Base-by-base conservation (phyloP, 495 filamentous ascomycete species). In the Podospora anserina region DNA sequence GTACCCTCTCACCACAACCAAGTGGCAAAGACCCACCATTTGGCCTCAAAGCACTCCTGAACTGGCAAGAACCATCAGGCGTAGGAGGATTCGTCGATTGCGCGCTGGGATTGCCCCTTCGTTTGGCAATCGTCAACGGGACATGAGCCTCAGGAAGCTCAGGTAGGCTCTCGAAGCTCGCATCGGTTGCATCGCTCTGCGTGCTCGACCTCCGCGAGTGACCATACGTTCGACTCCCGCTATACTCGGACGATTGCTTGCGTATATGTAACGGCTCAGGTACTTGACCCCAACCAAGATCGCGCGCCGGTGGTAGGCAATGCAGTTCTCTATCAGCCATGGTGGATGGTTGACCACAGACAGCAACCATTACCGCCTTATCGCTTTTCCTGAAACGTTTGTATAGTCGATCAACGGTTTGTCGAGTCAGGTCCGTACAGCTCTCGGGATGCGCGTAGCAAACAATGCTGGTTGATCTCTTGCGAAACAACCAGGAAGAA, bases 181-280 rank as follows among this genome's bases (percentile, higher is more conserved):
- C 62, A 55, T 73, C 65, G 13, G 73, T 72, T 7, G 13, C 32
- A 20, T 64, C 65, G 59, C 73, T 75, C 19, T 61, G 68, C 19
- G 55, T 34, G 54, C 69, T 76, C 64, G 34, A 68, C 28, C 64
- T 63, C 6, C 69, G 65, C 5, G 55, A 54, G 5, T 18, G 16
- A 34, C 27, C 20, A 58, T 16, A 57, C 23, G 60, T 63, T 34
- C 30, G 60, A 23, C 67, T 58, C 34, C 54, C 53, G 61, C n/a
- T 54, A 7, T 56, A 32, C 11, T 23, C 66, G 13, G 61, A 55
- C 1, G 69, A 60, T 49, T 68, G 75, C 66, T 79, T 79, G 62
- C 70, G 57, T 63, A 79, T 78, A 19, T 77, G 76, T 55, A 79
- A 56, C 34, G 77, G 77, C 49, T 64, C 61, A 9, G 77, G 77